Evolutionary conservation across 306 rosid species (phyloP).

Genomic region (Betula pendula): DNA sequence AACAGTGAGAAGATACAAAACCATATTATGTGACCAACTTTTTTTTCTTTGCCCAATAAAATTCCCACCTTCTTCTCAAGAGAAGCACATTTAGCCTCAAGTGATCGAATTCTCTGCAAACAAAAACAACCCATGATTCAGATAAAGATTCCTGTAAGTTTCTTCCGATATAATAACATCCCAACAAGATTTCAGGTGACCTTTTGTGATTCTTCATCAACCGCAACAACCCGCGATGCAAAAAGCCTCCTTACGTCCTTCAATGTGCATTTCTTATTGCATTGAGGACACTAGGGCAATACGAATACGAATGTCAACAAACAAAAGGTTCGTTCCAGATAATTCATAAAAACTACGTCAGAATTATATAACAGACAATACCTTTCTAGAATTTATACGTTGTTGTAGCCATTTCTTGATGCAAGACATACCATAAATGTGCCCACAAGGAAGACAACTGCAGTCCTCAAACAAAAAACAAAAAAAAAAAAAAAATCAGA

Average conservation of each 20-base stretch:
- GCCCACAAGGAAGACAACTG: conserved; percentile 97
- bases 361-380: conserved; percentile 6
- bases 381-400: conserved; percentile 61
- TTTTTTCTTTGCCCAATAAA: background rate
- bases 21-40: background rate
- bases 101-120: conserved; percentile 63
- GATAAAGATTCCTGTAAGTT: conserved; percentile 9
- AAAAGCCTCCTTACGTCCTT: conserved; percentile 80
- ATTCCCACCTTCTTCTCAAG: conserved; percentile 65
- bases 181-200: conserved; percentile 33
- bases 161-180: background rate
- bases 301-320: conserved; percentile 2
- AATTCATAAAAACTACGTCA: background rate
- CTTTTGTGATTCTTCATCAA: conserved; percentile 76
- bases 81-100: conserved; percentile 67
- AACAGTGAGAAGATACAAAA: background rate
- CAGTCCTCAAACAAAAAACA: conserved; percentile 18
- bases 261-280: conserved; percentile 64
- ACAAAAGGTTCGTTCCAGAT: background rate
- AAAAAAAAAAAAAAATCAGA: background rate
- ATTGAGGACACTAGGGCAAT: conserved; percentile 75
- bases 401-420: conserved; percentile 72
- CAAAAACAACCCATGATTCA: conserved; percentile 19
- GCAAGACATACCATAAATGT: conserved; percentile 85
- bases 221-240: conserved; percentile 55